Evolutionary conservation across 257 asterid genomes (phyloP), one percentile per base, ranked within the genome.

Genomic region (Nyctanthes arbortristis): DNA sequence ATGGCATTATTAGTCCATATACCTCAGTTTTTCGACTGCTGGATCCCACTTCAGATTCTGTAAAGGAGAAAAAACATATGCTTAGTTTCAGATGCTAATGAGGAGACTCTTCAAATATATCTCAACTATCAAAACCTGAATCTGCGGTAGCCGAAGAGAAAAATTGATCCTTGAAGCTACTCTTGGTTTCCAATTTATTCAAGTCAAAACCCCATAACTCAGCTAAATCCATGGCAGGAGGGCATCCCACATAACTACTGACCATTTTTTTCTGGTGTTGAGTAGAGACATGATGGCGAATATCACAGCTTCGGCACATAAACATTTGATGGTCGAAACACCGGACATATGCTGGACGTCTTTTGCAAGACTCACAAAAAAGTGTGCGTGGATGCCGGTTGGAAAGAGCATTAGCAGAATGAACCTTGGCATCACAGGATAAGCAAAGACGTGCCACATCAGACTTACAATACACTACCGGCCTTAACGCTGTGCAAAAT

Each of bases 371-470:
- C 67, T 88, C 91, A 1, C 97, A 92, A 47, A 88, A 79, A 22
- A 88, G 85, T 27, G 90, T 86, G 9, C 98, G 91, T 0, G 83
- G 84, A 68, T 92, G 98, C 8, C 98, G 71, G 72, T 34, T 79
- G 37, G 95, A 92, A 31, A 92, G 96, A 29, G 95, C 89, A 56
- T 92, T 92, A 31, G 98, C 98, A 5, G 91, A 92, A 66, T 92
- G 98, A 80, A 92, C 96, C 70, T 79, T 86, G 32, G 95, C 84
- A 65, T 92, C 97, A 61, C 98, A 92, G 30, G 85, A 78, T 35
- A 92, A 90, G 77, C 98, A 92, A 33, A 92, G 97, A 65, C 81
- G 82, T n/a, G 97, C 98, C 24, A 91, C 86, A 77, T 92, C 98
- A 14, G 97, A 79, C 34, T 83, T 77, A 73, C 98, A 92, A 83